Conservation (phyloP, 768 basidiomycete genomes). For the Suillus occidentalis region DNA sequence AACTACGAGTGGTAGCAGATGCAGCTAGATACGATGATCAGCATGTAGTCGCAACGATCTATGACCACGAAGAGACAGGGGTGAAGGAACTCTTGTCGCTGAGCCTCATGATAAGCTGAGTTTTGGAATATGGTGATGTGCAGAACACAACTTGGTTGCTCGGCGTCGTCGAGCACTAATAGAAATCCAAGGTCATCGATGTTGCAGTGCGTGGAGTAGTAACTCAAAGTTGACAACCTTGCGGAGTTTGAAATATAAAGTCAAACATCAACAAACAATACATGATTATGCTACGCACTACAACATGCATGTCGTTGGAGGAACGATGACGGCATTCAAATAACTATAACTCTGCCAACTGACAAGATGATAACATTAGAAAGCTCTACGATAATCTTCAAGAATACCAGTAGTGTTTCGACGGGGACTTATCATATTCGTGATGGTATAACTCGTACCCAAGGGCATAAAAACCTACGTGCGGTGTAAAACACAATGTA, state of each 20-base stretch:
- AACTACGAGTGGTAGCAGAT: background rate
- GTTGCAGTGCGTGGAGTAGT: background rate
- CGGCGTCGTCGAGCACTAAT: background rate
- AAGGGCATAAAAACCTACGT: constrained; percentile 25
- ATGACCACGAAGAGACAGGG: background rate
- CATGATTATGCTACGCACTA: no score
- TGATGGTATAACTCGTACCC: constrained; percentile 26
- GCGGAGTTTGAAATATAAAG: background rate
- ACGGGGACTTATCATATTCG: constrained; percentile 19
- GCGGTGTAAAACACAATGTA: constrained; percentile 12
- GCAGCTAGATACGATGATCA: background rate
- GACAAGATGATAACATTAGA: constrained; percentile 24
- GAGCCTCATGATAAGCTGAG: background rate
- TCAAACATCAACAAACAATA: no score
- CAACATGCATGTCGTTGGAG: no score
- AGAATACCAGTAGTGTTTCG: constrained; percentile 30
- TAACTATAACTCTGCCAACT: background rate
- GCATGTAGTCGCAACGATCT: background rate
- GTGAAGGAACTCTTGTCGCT: background rate
- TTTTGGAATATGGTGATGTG: background rate
- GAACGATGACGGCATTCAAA: background rate
- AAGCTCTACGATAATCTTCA: constrained; percentile 25
- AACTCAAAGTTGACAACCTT: background rate
- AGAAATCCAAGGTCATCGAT: no score
- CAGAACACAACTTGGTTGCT: background rate